Evolutionary conservation across 768 basidiomycete genomes (phyloP), one percentile per base, ranked within the genome.

Genomic region (Multifurca ochricompacta): DNA sequence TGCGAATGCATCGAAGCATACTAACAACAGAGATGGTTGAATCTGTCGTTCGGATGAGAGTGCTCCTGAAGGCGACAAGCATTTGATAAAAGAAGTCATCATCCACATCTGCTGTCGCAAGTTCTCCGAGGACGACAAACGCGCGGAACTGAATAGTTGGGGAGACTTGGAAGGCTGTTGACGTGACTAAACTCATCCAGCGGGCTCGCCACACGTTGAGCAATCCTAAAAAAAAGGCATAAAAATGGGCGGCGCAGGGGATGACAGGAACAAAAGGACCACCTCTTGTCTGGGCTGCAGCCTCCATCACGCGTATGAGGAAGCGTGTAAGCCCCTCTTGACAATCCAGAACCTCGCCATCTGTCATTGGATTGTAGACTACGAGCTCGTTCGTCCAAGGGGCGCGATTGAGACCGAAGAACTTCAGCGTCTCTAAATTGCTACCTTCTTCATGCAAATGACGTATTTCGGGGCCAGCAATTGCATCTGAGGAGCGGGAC

Each of bases 1-100:
- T 82, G 65, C 80, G 79, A 62, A 95, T 79, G 69, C 90, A 92
- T 48, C 89, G 80, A 23, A 95, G 77, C 86, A 96, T 95, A 70
- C 85, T 87, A 59, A 88, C 81, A 21, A 93, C 80, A 0, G 89
- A 77, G 41, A 77, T 70, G 0, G 83, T 82, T 62, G 89, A 84
- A 18, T 86, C 84, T 28, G 77, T 80, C n/a, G 82, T 76, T 61
- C 83, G 81, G 9, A 69, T 66, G 16, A 95, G 70, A 0, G 87
- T 85, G 0, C 77, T 83, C 59, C 79, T 81, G 68, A 94, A 83
- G 1, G 93, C 90, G 6, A 93, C 87, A 8, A 94, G 79, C 69
- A 95, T 91, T 65, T 96, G 93, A 62, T 94, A 95, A 49, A 95
- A 73, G 60, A 93, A 81, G 65, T 96, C 93, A 58, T 94, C 93